Percentiles rank a stretch among this genome's conserved stretches.
Evolutionary conservation across 2,329 filamentous ascomycete genomes (phyloP).

Genomic region (Malbranchea cinnamomea): DNA sequence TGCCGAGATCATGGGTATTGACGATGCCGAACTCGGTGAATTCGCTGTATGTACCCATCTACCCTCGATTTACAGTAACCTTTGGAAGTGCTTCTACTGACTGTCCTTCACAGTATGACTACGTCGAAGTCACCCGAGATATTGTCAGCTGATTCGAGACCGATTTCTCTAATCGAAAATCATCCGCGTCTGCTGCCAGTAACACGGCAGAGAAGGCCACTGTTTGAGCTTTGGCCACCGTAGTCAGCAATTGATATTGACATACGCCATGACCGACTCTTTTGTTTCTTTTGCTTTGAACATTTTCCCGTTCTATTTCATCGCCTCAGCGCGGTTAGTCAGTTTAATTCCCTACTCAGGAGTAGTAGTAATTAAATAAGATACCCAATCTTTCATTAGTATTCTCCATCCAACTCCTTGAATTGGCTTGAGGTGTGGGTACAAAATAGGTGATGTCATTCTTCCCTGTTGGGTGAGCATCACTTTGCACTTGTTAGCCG

Average conservation of each 20-base stretch:
- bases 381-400: too few relatives aligned
- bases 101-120: constrained; percentile 49
- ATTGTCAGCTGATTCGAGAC: constrained; percentile 35
- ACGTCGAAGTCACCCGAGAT: constrained; percentile 68
- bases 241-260: too few relatives aligned
- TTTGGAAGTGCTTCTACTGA: constrained; percentile 4
- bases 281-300: not conserved
- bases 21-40: constrained; percentile 82
- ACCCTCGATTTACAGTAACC: constrained; percentile 3
- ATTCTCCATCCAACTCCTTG: too few relatives aligned
- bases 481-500: too few relatives aligned
- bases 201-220: not conserved
- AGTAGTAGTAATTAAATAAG: too few relatives aligned
- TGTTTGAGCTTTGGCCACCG: not conserved
- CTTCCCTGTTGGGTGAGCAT: too few relatives aligned
- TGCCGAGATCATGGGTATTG: constrained; percentile 70
- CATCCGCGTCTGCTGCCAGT: not conserved
- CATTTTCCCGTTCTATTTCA: too few relatives aligned
- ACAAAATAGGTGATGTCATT: too few relatives aligned
- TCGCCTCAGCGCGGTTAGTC: too few relatives aligned
- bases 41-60: constrained; percentile 48
- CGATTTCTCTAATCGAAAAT: constrained; percentile 3
- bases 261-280: too few relatives aligned
- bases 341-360: too few relatives aligned
- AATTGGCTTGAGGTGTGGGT: too few relatives aligned